phyloP scores from a whole-genome alignment of 768 basidiomycete genomes.

The Russula earlei region DNA sequence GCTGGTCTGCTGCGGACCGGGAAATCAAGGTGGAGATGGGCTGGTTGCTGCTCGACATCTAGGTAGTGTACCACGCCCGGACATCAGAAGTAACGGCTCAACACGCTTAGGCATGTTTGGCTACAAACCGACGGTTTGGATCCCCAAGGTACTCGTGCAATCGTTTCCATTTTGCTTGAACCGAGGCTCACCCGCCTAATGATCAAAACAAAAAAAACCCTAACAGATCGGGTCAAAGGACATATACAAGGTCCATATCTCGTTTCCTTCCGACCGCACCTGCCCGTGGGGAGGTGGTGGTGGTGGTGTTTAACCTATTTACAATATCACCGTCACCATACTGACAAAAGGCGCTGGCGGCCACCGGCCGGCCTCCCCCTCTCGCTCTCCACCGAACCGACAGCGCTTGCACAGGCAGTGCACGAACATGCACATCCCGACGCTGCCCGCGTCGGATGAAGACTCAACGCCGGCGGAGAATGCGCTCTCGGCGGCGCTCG shows the following conservation, averaged over 20 bases:
- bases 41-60: conserved; percentile 94
- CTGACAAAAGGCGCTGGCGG: too few species aligned
- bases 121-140: conserved; percentile 80
- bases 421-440: conserved; percentile 76
- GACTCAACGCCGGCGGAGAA: conserved; percentile 29
- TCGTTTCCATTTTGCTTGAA: background rate
- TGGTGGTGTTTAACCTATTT: too few species aligned
- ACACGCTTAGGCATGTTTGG: conserved; percentile 70
- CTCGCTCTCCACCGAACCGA: too few species aligned
- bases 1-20: conserved; percentile 94
- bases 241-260: conserved; percentile 60
- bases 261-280: background rate
- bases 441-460: conserved; percentile 39
- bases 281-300: too few species aligned
- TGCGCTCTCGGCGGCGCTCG: conserved; percentile 40
- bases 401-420: conserved; percentile 82
- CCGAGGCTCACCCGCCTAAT: background rate
- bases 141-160: conserved; percentile 68
- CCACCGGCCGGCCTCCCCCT: too few species aligned
- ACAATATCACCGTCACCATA: too few species aligned
- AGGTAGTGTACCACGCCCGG: conserved; percentile 32
- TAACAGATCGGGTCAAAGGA: conserved; percentile 85
- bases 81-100: background rate
- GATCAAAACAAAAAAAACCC: too few species aligned
- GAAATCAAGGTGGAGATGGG: conserved; percentile 97